Evolutionary conservation across 768 basidiomycete genomes (phyloP), one percentile per base, ranked within the genome.

Genomic region (Chalciporus chontae): DNA sequence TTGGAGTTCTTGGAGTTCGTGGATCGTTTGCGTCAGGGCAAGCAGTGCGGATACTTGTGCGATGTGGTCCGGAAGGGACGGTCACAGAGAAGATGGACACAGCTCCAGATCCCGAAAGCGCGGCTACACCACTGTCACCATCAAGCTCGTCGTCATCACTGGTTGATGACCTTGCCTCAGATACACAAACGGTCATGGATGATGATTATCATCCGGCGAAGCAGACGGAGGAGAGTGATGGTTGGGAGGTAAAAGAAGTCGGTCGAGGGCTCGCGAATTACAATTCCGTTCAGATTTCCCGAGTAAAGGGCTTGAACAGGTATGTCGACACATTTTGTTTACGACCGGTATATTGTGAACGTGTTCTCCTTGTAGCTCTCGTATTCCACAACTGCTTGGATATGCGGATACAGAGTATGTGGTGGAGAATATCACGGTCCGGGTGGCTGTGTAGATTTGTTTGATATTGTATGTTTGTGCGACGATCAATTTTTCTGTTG

Each of bases 401-500:
- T 98, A 99, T 67, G 90, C 89, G 13, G 96, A 99, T 64, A 89
- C 91, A 23, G 96, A 98, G 66, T 90, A 98, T 71, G 94, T 98
- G 42, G 94, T 95, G 6, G 96, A 98, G 63, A 91, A 94, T 61
- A 85, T 96, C 60, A 92, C 90, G 3, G 87, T 95, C 45, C 77
- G 85, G 46, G 64, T 78, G 77, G 77, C 77, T 71, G 71, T 78
- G 75, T 59, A 50, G 51, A 56, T 62, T 3, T 75, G 63, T 76
- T 66, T 66, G 56, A 40, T 36, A 10, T 40, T 60, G 50, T 63
- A 40, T 64, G 43, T 49, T 8, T 49, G 58, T 43, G 46, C 34
- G 27, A 14, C 23, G 18, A 46, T 38, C 27, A 26, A 52, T 29
- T 44, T 48, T 40, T 58, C 43, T 37, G 38, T 34, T n/a, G n/a